Conservation (phyloP, 1,284 basidiomycete genomes). For the Agroathelia rolfsii region DNA sequence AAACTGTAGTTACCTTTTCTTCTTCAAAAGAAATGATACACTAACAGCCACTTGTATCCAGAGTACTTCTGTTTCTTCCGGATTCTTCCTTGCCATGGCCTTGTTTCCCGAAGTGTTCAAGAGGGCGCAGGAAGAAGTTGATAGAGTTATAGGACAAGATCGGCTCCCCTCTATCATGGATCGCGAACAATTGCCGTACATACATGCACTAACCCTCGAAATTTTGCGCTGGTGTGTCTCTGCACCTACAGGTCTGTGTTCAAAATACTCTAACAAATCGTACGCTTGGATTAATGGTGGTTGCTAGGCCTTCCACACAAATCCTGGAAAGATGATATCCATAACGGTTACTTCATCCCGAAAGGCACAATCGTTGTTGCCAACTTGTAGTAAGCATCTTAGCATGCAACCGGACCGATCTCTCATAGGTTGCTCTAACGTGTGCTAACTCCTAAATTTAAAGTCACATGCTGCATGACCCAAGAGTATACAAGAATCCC, state of each 20-base stretch:
- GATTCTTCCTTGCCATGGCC: constrained; percentile 27
- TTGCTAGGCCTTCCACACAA: constrained; percentile 17
- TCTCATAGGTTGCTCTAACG: not conserved
- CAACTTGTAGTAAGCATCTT: constrained; percentile 18
- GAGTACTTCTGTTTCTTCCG: constrained; percentile 35
- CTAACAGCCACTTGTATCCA: too few relatives aligned
- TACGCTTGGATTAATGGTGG: constrained; percentile 6
- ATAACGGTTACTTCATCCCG: constrained; percentile 19
- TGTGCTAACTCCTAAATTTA: not conserved
- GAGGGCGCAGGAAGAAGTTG: constrained; percentile 18
- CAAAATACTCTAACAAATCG: not conserved
- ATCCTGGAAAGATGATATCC: constrained; percentile 16
- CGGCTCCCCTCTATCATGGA: constrained; percentile 21
- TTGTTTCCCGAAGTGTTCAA: constrained; percentile 27
- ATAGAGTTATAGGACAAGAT: constrained; percentile 16
- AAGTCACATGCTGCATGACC: constrained; percentile 13
- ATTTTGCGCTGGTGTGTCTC: constrained; percentile 19
- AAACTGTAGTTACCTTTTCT: too few relatives aligned
- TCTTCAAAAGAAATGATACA: too few relatives aligned
- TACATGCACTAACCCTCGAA: constrained; percentile 21
- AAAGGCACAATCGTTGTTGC: constrained; percentile 17
- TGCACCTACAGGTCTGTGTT: constrained; percentile 13
- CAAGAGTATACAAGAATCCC: constrained; percentile 11
- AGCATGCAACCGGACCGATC: not conserved
- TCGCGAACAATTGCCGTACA: constrained; percentile 20